Percentiles rank a stretch among this genome's conserved stretches.
phyloP scores from a whole-genome alignment of 78 protist genomes.

The Dictyostelium brefeldianum region DNA sequence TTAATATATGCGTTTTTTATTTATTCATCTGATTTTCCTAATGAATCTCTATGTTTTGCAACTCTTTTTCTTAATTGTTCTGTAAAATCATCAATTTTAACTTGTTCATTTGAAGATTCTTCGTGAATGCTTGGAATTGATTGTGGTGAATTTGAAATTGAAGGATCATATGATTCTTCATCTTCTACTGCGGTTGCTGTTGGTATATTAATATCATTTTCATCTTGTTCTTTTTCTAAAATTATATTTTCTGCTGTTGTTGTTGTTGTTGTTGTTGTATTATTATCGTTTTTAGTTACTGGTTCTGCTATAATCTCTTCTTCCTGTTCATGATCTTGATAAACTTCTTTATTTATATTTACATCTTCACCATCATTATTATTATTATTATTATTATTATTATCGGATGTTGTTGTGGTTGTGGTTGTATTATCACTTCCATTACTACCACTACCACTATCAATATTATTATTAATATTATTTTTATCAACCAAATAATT shows the following conservation, averaged over 20 bases:
- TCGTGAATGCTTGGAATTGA: background rate
- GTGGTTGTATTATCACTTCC: background rate
- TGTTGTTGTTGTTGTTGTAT: background rate
- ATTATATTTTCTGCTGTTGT: background rate
- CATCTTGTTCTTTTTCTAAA: background rate
- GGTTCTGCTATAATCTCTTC: background rate
- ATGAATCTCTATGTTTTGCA: background rate
- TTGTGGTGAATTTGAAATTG: background rate
- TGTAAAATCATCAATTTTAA: background rate
- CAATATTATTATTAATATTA: background rate
- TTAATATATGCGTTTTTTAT: too few relatives aligned
- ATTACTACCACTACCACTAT: background rate
- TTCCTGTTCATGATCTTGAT: background rate
- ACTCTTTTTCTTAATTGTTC: conserved; percentile 53
- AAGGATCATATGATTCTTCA: background rate
- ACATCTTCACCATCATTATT: background rate
- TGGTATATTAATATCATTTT: background rate
- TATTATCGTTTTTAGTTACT: background rate
- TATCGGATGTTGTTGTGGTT: background rate
- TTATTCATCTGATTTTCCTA: too few relatives aligned
- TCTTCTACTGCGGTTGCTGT: conserved; percentile 15
- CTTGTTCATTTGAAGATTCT: background rate
- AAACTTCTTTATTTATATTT: background rate
- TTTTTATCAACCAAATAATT: background rate
- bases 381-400: background rate